Base-by-base conservation (phyloP, 192 early-diverging fungal genomes). In the Kickxella alabastrina region DNA sequence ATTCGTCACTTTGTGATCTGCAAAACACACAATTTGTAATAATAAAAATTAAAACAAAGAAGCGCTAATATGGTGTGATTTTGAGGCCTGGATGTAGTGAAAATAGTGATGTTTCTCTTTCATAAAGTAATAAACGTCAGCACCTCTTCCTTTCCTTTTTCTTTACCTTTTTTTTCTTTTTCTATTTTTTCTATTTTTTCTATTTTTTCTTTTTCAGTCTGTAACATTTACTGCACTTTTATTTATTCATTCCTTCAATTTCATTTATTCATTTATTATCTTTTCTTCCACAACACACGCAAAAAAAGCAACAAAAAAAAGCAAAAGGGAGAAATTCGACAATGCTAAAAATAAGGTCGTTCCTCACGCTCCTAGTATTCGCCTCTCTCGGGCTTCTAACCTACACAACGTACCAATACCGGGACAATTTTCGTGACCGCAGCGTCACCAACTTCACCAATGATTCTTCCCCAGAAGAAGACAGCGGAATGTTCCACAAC, bases 381-480 rank as follows among this genome's bases (percentile, higher is more conserved):
- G 46, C 29, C 3, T 37, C 27, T 10, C n/a, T 74, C 37, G 59
- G 55, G 10, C 43, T 74, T 6, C 23, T 74, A 10, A 49, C 59
- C 25, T 53, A 62, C 18, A 56, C 70, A 2, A 59, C 39, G 4
- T 62, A 59, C 52, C 53, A 49, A 26, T 55, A 74, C 55, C 63
- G 70, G 17, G 64, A 66, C 18, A 64, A 74, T 21, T 62, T 74
- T 14, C 45, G 26, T 2, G 59, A 66, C 70, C 70, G 64, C 25
- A 53, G 58, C 14, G 43, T 74, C 6, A 49, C 59, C 18, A 66
- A 59, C 22, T 52, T 66, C 19, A 50, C 49, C 41, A 62, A 62
- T 28, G 54, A 60, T n/a, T 23, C 29, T 8, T n/a, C n/a, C n/a
- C n/a, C n/a, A n/a, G n/a, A n/a, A n/a, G 58, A 65, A 25, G 10